Conservation (phyloP, 169 alveolate species). For the Plasmodium relictum region DNA sequence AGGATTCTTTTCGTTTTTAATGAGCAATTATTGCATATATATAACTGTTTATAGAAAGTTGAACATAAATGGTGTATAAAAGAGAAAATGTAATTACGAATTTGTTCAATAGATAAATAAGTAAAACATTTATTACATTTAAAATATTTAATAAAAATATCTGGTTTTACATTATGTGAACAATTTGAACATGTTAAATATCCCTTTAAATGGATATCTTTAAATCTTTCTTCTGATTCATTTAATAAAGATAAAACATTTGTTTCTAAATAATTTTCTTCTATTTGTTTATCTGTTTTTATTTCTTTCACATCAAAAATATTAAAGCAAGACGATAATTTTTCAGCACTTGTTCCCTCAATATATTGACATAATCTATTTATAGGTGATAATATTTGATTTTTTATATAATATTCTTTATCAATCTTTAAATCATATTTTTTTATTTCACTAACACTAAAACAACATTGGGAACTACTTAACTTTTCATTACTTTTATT, state of each 20-base stretch:
- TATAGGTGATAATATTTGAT: conserved; percentile 94
- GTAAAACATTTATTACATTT: conserved; percentile 49
- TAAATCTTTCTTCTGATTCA: conserved; percentile 69
- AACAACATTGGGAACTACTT: conserved; percentile 90
- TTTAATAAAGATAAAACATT: conserved; percentile 59
- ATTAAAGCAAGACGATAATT: conserved; percentile 77
- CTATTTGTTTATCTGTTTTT: conserved; percentile 57
- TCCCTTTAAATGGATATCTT: conserved; percentile 70
- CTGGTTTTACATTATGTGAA: conserved; percentile 54
- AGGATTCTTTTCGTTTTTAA: conserved; percentile 78
- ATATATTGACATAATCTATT: conserved; percentile 92
- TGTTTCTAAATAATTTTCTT: conserved; percentile 52
- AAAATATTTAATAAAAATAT: conserved; percentile 63
- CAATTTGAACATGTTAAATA: conserved; percentile 47
- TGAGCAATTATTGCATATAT: conserved; percentile 44
- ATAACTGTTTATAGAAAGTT: conserved; percentile 57
- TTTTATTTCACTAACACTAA: conserved; percentile 90
- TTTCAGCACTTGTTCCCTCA: conserved; percentile 90
- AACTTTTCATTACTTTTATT: conserved; percentile 60
- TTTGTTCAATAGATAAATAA: conserved; percentile 36
- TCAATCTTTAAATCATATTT: conserved; percentile 88
- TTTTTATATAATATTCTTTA: conserved; percentile 92
- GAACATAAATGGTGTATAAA: conserved; percentile 43
- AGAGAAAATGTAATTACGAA: conserved; percentile 64
- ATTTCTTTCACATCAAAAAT: conserved; percentile 62